phyloP scores from a whole-genome alignment of 1,139 yeast genomes.

The Pneumocystis sp. region DNA sequence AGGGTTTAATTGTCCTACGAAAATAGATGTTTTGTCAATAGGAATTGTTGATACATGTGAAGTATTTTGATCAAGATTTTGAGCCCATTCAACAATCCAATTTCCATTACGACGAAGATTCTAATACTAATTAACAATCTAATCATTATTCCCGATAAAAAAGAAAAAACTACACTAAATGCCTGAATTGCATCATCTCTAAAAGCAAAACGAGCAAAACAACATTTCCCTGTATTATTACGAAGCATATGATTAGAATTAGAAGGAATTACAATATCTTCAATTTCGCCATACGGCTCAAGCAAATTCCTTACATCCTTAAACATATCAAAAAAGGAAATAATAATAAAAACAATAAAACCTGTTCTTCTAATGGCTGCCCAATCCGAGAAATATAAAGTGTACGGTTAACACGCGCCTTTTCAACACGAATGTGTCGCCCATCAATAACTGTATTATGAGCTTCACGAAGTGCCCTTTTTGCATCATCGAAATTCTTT shows the following conservation, averaged over 20 bases:
- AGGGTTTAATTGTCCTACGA: slow-evolving; percentile 55
- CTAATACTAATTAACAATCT: slow-evolving; percentile 28
- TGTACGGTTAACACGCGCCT: slow-evolving; percentile 84
- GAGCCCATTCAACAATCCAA: slow-evolving; percentile 70
- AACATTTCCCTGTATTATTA: slow-evolving; percentile 26
- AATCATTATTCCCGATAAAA: slow-evolving; percentile 18
- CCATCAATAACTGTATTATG: slow-evolving; percentile 59
- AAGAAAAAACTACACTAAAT: slow-evolving; percentile 32
- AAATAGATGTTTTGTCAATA: slow-evolving; percentile 61
- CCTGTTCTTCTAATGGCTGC: not conserved
- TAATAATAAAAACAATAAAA: not conserved
- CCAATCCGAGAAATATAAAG: slow-evolving; percentile 28
- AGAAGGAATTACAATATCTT: slow-evolving; percentile 34
- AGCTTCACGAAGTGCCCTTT: slow-evolving; percentile 49
- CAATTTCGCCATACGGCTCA: slow-evolving; percentile 55
- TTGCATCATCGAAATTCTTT: slow-evolving; percentile 54
- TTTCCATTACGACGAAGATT: slow-evolving; percentile 19
- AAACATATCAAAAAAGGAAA: slow-evolving; percentile 3
- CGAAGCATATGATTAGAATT: slow-evolving; percentile 16
- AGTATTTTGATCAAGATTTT: slow-evolving; percentile 34
- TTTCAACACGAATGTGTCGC: slow-evolving; percentile 68
- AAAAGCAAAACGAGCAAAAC: slow-evolving; percentile 71
- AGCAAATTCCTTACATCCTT: slow-evolving; percentile 30
- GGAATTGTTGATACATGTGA: slow-evolving; percentile 19
- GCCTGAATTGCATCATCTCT: slow-evolving; percentile 87